Evolutionary conservation across 805 yeast species (phyloP), one percentile per base, ranked within the genome.

Genomic region (Metschnikowia hibisci): DNA sequence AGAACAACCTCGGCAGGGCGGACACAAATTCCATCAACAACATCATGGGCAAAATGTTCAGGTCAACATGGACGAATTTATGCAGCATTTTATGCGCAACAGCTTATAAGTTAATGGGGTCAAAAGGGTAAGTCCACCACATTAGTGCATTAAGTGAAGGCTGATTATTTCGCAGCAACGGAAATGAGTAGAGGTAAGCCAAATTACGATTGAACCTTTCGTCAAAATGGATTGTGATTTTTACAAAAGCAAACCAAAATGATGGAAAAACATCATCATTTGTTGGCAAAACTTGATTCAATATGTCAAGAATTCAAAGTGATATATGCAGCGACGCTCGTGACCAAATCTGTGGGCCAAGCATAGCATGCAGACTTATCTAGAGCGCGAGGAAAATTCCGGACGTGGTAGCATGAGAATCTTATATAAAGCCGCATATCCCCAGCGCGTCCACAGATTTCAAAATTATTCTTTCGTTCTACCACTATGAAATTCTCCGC

Each of bases 401-500:
- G 32, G 16, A 11, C 13, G 26, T n/a, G 12, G 11, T 9, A 8
- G 14, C 31, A 12, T 8, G 31, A 15, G 35, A 34, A 23, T 34
- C 37, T 12, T 35, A 35, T 35, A 26, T 35, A 35, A 35, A 20
- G 12, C 23, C 31, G 39, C 31, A 15, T 31, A 12, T 26, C 15
- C 31, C 39, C 32, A 7, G 25, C 22, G 6, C 9, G 9, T 8
- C 31, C 10, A 16, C 30, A 25, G 22, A 25, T 34, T 14, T 34
- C 13, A 13, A 27, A 18, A 23, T 16, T 26, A 15, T 16, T 35
- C 18, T n/a, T 11, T 11, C 34, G 23, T 27, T 32, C 23, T 8
- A 20, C 34, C 18, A 32, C 13, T 23, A 53, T 53, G 56, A 51
- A 45, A 39, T 39, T 51, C 34, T 42, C 61, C 6, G 32, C 55